Evolutionary conservation across 1,284 basidiomycete species (phyloP).

Genomic region (Melampsora allii-populina): DNA sequence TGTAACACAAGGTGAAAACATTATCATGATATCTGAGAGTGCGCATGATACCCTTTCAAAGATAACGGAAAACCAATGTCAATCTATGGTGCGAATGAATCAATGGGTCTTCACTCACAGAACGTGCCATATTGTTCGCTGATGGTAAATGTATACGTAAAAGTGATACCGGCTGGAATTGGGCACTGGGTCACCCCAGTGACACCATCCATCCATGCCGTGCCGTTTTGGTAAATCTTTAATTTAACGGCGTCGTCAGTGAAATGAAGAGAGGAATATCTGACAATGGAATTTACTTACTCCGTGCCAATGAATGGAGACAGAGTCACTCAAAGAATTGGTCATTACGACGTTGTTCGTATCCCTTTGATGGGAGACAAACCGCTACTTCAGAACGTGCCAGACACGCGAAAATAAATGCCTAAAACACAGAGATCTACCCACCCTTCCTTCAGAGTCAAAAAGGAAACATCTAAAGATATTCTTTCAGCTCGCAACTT

Average conservation of each 20-base stretch:
- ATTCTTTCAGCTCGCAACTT: too few relatives aligned
- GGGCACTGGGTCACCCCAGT: slow-evolving; percentile 57
- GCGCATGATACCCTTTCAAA: slow-evolving; percentile 1
- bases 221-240: slow-evolving; percentile 30
- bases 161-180: slow-evolving; percentile 57
- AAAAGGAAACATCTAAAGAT: neutral
- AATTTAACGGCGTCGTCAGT: too few relatives aligned
- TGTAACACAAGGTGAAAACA: neutral
- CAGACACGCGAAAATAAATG: too few relatives aligned
- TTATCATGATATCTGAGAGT: neutral
- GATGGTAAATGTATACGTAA: slow-evolving; percentile 58
- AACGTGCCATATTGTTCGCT: slow-evolving; percentile 54
- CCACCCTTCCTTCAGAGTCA: neutral
- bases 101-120: slow-evolving; percentile 49
- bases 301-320: slow-evolving; percentile 52
- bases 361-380: slow-evolving; percentile 42
- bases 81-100: neutral
- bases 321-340: slow-evolving; percentile 47
- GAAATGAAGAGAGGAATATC: too few relatives aligned
- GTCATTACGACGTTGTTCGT: slow-evolving; percentile 48
- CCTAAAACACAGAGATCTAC: neutral
- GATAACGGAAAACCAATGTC: neutral
- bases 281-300: slow-evolving; percentile 37
- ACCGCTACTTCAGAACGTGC: too few relatives aligned
- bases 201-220: slow-evolving; percentile 57